A percentile compares a stretch with the other conserved stretches of the same genome.
Evolutionary conservation across 768 basidiomycete genomes (phyloP).

Genomic region (Panus rudis): DNA sequence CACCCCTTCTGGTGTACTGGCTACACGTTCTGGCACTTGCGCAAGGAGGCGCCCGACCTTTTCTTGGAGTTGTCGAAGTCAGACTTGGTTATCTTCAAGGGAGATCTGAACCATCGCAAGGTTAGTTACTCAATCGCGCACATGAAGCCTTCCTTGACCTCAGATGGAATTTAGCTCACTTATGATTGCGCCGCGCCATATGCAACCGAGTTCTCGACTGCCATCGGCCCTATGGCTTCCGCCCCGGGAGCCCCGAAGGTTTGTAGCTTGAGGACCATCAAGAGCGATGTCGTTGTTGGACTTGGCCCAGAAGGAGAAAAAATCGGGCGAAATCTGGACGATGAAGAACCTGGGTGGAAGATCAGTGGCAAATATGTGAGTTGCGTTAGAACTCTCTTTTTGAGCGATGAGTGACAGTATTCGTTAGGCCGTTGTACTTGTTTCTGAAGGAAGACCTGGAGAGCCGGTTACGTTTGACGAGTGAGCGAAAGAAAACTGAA

Average conservation of each 20-base stretch:
- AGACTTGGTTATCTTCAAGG: constrained; percentile 92
- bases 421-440: constrained; percentile 71
- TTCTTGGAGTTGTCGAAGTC: constrained; percentile 88
- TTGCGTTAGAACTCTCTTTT: constrained; percentile 9
- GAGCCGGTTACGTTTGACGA: constrained; percentile 53
- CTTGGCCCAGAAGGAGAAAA: constrained; percentile 62
- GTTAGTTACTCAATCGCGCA: constrained; percentile 2
- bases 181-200: constrained; percentile 84
- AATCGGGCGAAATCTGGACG: constrained; percentile 73
- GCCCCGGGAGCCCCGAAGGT: constrained; percentile 83
- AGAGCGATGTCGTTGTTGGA: constrained; percentile 92
- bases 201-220: constrained; percentile 81
- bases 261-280: constrained; percentile 85
- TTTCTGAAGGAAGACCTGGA: constrained; percentile 84
- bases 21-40: constrained; percentile 88
- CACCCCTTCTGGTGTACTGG: constrained; percentile 97
- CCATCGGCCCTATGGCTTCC: constrained; percentile 90
- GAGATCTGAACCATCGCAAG: constrained; percentile 90
- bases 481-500: no score
- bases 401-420: not conserved
- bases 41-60: constrained; percentile 78
- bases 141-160: not conserved
- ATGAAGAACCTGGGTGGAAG: constrained; percentile 90
- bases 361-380: constrained; percentile 95
- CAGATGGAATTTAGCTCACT: constrained; percentile 41